Conservation (phyloP, 1,139 yeast species). For the Suhomyces bolitotheri region DNA sequence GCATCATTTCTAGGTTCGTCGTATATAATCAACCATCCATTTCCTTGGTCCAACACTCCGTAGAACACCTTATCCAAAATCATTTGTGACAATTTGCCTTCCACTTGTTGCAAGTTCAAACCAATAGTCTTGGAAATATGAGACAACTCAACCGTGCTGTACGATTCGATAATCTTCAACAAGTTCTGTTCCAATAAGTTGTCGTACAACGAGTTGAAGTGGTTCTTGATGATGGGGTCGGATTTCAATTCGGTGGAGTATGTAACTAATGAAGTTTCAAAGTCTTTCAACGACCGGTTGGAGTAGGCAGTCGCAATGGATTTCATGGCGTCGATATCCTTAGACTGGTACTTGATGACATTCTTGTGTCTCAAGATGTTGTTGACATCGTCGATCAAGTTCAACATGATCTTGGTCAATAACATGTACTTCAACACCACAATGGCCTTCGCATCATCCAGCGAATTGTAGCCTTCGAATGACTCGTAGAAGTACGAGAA, state of each 20-base stretch:
- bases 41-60: conserved; percentile 97
- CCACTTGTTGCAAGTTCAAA: conserved; percentile 83
- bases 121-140: conserved; percentile 90
- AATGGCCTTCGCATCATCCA: conserved; percentile 66
- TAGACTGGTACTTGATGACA: conserved; percentile 76
- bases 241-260: conserved; percentile 77
- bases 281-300: conserved; percentile 86
- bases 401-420: conserved; percentile 89
- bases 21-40: conserved; percentile 93
- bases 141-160: conserved; percentile 87
- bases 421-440: conserved; percentile 89
- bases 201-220: conserved; percentile 90
- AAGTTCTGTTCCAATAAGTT: conserved; percentile 89
- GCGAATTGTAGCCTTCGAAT: conserved; percentile 77
- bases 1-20: conserved; percentile 89
- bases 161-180: conserved; percentile 93
- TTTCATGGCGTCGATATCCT: conserved; percentile 86
- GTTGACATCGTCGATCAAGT: conserved; percentile 82
- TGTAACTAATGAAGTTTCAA: conserved; percentile 73
- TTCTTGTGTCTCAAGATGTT: conserved; percentile 75
- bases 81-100: conserved; percentile 95
- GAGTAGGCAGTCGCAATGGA: conserved; percentile 89
- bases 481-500: conserved; percentile 94
- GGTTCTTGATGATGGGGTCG: conserved; percentile 88
- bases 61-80: conserved; percentile 89